phyloP scores from a whole-genome alignment of 345 rosid species.

The Atalantia buxifolia region DNA sequence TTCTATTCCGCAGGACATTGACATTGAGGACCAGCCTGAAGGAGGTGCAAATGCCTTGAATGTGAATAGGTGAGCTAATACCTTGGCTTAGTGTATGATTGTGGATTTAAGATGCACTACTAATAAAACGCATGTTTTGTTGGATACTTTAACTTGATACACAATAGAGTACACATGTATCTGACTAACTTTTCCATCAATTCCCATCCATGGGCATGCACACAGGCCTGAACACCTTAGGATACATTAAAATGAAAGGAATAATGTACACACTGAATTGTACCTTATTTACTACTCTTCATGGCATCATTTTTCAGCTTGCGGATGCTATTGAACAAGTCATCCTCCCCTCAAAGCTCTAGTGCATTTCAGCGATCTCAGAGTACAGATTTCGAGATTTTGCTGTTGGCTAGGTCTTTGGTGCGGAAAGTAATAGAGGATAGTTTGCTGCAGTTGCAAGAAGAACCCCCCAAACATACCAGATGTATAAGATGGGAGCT shows the following conservation, averaged over 20 bases:
- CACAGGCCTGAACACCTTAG: not conserved
- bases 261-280: not conserved
- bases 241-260: not conserved
- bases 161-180: not conserved
- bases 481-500: slow-evolving; percentile 89
- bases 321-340: slow-evolving; percentile 80
- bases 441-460: slow-evolving; percentile 70
- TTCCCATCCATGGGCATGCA: not conserved
- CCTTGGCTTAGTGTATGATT: slow-evolving; percentile 7
- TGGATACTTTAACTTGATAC: slow-evolving; percentile 1
- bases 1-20: slow-evolving; percentile 51
- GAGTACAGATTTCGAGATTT: slow-evolving; percentile 56
- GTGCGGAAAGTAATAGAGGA: slow-evolving; percentile 71
- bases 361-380: slow-evolving; percentile 53
- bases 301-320: slow-evolving; percentile 51
- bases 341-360: slow-evolving; percentile 44
- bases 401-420: slow-evolving; percentile 48
- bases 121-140: not conserved
- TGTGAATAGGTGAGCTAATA: slow-evolving; percentile 65
- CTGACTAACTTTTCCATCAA: not conserved
- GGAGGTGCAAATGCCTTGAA: slow-evolving; percentile 93
- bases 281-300: not conserved
- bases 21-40: slow-evolving; percentile 84
- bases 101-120: not conserved
- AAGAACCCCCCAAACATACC: slow-evolving; percentile 43